Conservation (phyloP, 2,329 filamentous ascomycete genomes). For the Talaromyces verruculosus region DNA sequence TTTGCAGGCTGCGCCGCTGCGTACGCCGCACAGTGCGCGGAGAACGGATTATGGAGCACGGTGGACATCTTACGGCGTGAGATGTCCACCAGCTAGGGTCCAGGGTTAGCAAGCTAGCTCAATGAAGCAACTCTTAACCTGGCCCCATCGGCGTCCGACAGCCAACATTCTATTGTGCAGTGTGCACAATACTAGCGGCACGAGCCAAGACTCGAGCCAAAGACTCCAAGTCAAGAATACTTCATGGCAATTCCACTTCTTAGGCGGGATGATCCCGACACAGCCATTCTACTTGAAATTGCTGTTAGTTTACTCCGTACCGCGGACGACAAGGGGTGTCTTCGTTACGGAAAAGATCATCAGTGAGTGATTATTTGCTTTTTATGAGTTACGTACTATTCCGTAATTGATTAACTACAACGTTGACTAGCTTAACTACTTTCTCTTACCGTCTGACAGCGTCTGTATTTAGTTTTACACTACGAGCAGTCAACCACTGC, state of each 20-base stretch:
- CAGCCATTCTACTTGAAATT: background rate
- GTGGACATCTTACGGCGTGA: background rate
- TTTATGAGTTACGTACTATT: background rate
- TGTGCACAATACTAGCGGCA: background rate
- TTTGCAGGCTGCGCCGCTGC: background rate
- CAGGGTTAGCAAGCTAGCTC: constrained; percentile 5
- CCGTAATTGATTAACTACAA: background rate
- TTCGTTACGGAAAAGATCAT: background rate
- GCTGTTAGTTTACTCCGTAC: background rate
- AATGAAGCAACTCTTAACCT: background rate
- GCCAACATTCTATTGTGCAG: background rate
- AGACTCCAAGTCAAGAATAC: background rate
- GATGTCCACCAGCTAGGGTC: background rate
- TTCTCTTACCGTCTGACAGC: background rate
- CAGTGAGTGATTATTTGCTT: background rate
- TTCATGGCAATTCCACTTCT: background rate
- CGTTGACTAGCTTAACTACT: background rate
- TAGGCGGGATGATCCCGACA: background rate
- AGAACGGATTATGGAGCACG: constrained; percentile 10
- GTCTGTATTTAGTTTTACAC: background rate
- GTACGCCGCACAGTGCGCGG: constrained; percentile 10
- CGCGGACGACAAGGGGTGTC: background rate
- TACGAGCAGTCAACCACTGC: constrained; percentile 1
- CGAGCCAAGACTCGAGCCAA: background rate
- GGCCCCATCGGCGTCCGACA: background rate